Evolutionary conservation across 2,329 filamentous ascomycete genomes (phyloP), one percentile per base, ranked within the genome.

Genomic region (Grosmannia clavigera): DNA sequence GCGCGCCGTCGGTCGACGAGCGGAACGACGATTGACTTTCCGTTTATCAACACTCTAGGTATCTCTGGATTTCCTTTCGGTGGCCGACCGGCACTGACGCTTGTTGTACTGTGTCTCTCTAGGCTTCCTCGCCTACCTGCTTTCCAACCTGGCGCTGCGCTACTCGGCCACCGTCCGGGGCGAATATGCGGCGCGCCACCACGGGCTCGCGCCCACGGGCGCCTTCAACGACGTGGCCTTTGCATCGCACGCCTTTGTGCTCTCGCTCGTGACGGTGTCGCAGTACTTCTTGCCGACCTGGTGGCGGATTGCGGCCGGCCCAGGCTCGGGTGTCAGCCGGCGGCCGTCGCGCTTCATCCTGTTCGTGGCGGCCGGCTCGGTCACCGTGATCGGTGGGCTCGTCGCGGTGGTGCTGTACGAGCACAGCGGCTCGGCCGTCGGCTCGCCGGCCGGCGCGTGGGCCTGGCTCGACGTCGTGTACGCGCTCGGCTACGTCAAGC

Each of bases 181-280:
- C 43, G 89, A 97, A 71, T 99, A 99, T 76, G 91, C 90, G 27
- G 79, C 81, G 22, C 85, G 94, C 62, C 84, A 97, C 72, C 72
- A 81, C 54, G 84, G 86, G 5, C 84, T 89, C 9, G 82, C 87
- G 52, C 90, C 92, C 3, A 94, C 92, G 0, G 92, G 96, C 35
- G 84, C 87, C 60, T 82, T 90, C 73, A 97, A 97, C 74, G 94
- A 99, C 74, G 80, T 97, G 61, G 82, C 85, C 16, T 97, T 97
- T 71, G 91, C 92, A 19, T 76, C 83, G 3, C 92, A 97, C 74
- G 92, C 88, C 40, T 77, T 90, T 19, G 64, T 91, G 11, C 74
- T 95, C 64, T 90, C 85, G 66, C 67, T 82, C 52, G 70, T 96
- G 60, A 83, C 84, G n/a, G 85, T 87, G 63, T 88, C 84, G 56